These are phyloP conservation scores for Botrytis squamosa DNA, from an alignment of 2,329 filamentous ascomycete species.

Conservation along the genomic window DNA sequence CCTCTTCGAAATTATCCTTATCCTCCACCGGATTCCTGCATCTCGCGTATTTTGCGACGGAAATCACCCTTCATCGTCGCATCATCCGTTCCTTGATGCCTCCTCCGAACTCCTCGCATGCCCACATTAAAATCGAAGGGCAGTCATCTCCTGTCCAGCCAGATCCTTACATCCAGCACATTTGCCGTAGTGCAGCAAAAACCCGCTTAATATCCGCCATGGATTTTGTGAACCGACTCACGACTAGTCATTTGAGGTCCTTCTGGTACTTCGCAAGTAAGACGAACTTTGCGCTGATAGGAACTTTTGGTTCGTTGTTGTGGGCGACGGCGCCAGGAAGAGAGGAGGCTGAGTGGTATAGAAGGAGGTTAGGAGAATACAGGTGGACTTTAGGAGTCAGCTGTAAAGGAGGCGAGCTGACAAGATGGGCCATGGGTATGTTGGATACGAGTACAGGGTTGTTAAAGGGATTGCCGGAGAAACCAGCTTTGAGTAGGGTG, in stretches of 20 bases:
- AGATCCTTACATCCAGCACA: conserved; percentile 83
- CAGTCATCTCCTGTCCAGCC: conserved; percentile 43
- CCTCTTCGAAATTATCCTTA: conserved; percentile 45
- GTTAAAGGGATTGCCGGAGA: conserved; percentile 68
- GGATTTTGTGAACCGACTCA: conserved; percentile 94
- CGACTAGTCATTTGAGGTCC: conserved; percentile 78
- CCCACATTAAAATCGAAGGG: conserved; percentile 40
- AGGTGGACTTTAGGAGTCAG: conserved; percentile 91
- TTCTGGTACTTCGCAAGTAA: conserved; percentile 93
- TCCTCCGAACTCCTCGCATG: conserved; percentile 45
- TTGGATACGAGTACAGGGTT: conserved; percentile 69
- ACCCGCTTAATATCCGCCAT: conserved; percentile 92
- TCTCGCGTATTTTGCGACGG: conserved; percentile 87
- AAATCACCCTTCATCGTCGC: conserved; percentile 88
- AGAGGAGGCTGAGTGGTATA: conserved; percentile 93
- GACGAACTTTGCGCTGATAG: conserved; percentile 91
- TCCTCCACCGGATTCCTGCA: conserved; percentile 76
- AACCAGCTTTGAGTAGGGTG: conserved; percentile 62
- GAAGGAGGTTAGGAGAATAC: conserved; percentile 80
- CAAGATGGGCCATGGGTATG: conserved; percentile 74
- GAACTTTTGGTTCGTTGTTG: conserved; percentile 86
- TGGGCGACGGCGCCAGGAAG: conserved; percentile 84
- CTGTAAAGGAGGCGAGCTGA: conserved; percentile 59
- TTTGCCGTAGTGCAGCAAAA: conserved; percentile 90
- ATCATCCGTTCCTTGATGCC: conserved; percentile 77